These are phyloP conservation scores for Chlorophyllum brunneum DNA, from an alignment of 768 basidiomycete species.

Conservation along the genomic window DNA sequence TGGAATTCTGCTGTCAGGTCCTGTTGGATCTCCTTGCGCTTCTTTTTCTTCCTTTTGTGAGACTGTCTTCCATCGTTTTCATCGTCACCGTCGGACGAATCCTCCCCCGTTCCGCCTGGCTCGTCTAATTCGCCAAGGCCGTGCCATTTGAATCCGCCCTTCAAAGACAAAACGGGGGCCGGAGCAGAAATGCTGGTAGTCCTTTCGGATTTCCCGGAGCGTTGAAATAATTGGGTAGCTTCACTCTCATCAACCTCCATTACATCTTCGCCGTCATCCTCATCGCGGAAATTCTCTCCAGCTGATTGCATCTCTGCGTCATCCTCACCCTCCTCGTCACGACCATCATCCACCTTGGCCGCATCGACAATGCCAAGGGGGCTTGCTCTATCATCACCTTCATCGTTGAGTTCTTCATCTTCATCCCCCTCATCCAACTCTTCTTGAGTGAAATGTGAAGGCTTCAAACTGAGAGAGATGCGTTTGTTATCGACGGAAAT, in stretches of 20 bases:
- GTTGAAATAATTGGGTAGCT: conserved; percentile 21
- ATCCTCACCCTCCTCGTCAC: conserved; percentile 16
- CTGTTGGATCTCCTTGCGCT: conserved; percentile 67
- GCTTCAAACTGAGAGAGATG: conserved; percentile 84
- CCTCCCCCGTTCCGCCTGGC: conserved; percentile 36
- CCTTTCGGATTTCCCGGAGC: conserved; percentile 11
- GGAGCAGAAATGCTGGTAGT: conserved; percentile 14
- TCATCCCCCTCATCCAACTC: conserved; percentile 42
- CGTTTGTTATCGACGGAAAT: conserved; percentile 71
- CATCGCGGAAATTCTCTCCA: conserved; percentile 6
- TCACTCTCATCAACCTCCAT: conserved; percentile 45
- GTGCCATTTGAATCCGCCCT: conserved; percentile 73
- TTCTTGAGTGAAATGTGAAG: conserved; percentile 75
- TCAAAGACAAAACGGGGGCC: conserved; percentile 43
- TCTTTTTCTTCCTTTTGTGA: conserved; percentile 62
- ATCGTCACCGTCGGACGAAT: conserved; percentile 34
- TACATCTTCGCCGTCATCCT: conserved; percentile 32
- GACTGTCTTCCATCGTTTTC: conserved; percentile 45
- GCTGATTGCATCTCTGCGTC: conserved; percentile 11
- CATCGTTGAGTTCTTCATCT: conserved; percentile 25
- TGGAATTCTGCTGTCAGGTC: conserved; percentile 89
- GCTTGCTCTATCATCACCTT: conserved; percentile 19
- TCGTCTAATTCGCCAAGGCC: conserved; percentile 29
- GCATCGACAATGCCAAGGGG: conserved; percentile 19
- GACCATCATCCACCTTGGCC: conserved; percentile 16